Conservation (phyloP, 2,329 filamentous ascomycete genomes). For the Orbilia javanica region DNA sequence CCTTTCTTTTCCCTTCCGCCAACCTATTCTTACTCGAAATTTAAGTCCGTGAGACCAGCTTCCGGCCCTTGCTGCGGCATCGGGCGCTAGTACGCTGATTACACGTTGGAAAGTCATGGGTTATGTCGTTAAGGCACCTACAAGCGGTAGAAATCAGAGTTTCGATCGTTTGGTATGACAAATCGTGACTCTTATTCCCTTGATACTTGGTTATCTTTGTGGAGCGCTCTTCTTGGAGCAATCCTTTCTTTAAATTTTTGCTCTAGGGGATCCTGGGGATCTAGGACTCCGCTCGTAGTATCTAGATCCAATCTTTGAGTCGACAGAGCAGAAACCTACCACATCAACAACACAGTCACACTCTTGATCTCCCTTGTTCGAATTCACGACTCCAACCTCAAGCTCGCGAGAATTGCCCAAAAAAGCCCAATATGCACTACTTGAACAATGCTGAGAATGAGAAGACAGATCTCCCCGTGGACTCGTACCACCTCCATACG, state of each 20-base stretch:
- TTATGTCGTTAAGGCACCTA: constrained; percentile 10
- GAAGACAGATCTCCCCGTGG: constrained; percentile 22
- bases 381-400: not conserved
- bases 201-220: not conserved
- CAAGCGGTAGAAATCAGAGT: constrained; percentile 3
- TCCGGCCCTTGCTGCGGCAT: constrained; percentile 30
- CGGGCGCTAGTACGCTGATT: constrained; percentile 30
- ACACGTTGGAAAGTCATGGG: constrained; percentile 18
- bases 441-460: constrained; percentile 39
- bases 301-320: not conserved
- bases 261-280: too few species aligned
- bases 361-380: too few species aligned
- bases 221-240: not conserved
- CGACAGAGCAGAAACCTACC: not conserved
- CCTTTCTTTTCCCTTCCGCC: not conserved
- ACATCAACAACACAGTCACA: not conserved
- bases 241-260: too few species aligned
- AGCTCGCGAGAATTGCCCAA: not conserved
- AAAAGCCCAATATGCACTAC: constrained; percentile 31
- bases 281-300: not conserved
- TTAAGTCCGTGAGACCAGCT: constrained; percentile 5
- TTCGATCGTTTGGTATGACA: constrained; percentile 1
- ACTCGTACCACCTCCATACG: constrained; percentile 44
- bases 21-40: not conserved
- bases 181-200: constrained; percentile 16